phyloP scores from a whole-genome alignment of 352 stramenopile species.

The Phytophthora multivora region DNA sequence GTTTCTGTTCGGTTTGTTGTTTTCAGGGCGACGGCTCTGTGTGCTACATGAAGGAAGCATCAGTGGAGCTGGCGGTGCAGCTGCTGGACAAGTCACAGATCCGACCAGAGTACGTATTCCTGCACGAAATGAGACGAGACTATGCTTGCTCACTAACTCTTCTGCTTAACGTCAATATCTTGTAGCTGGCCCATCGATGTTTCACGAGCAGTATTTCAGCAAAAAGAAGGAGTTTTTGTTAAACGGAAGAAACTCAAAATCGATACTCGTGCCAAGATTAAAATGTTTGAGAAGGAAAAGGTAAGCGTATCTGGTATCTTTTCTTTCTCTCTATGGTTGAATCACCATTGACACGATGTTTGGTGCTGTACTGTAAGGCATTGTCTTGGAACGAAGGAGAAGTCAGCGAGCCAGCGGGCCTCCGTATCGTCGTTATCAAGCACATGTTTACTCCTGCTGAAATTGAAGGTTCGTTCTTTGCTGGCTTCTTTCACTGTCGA shows the following conservation, averaged over 20 bases:
- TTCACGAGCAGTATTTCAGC: conserved; percentile 86
- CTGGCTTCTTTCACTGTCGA: neutral
- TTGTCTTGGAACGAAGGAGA: conserved; percentile 96
- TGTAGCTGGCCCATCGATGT: conserved; percentile 76
- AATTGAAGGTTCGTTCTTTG: conserved; percentile 59
- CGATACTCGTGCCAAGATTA: conserved; percentile 84
- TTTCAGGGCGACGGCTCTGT: conserved; percentile 93
- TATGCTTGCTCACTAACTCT: neutral
- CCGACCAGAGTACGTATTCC: conserved; percentile 66
- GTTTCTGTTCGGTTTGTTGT: neutral
- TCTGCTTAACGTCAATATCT: neutral
- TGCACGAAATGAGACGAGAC: neutral
- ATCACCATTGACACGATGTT: neutral
- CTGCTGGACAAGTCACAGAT: conserved; percentile 92
- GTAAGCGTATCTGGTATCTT: conserved; percentile 25
- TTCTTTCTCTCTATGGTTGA: conserved; percentile 3
- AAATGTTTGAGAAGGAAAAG: conserved; percentile 88
- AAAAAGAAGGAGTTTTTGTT: conserved; percentile 83
- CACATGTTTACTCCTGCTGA: conserved; percentile 94
- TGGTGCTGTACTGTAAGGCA: conserved; percentile 43
- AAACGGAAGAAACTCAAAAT: conserved; percentile 84
- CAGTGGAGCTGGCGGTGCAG: conserved; percentile 94
- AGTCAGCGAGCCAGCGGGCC: conserved; percentile 87
- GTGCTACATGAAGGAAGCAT: conserved; percentile 96
- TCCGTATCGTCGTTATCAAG: conserved; percentile 97